Evolutionary conservation across 805 yeast species (phyloP), one percentile per base, ranked within the genome.

Genomic region (Nakazawaea pomicola): DNA sequence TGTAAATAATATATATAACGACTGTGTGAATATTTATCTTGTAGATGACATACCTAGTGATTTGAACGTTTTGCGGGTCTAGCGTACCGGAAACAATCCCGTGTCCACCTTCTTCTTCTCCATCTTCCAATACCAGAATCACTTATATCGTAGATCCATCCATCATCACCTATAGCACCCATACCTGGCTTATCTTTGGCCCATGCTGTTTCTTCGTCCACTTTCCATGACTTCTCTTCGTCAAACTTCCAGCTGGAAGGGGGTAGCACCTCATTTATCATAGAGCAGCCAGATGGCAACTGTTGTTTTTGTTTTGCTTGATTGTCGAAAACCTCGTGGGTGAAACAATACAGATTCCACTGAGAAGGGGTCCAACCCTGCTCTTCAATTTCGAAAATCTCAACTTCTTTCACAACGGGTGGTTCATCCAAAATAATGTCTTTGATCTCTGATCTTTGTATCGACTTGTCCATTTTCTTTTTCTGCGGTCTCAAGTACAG

Each of bases 191-290:
- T 64, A 19, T 69, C 74, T 1, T 48, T 36, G 5, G 78, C 64
- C 81, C 91, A 85, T 2, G 50, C 51, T 1, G 44, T 48, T 31
- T 74, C 57, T 12, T 53, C 50, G 52, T 88, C 96, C 11, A 80
- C 63, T 37, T 59, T 60, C 96, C 96, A 89, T 9, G 65, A 64
- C 33, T 72, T 70, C 20, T 71, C 74, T 20, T 62, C 61, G 44
- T 76, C 80, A 56, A 78, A 89, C 44, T 68, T 67, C 96, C 96
- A 89, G 9, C 54, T 47, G 9, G 52, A 52, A 1, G 96, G 96
- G 1, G 95, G 80, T 20, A 54, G 49, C 1, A 89, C 75, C 17
- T 78, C 76, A 2, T 66, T 62, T 16, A 89, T 54, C 25, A 61
- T 61, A 15, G 64, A 57, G 0, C 77, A 77, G 0, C 95, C 95